Conservation (phyloP, 1,139 yeast species). For the Yamadazyma blattariae region DNA sequence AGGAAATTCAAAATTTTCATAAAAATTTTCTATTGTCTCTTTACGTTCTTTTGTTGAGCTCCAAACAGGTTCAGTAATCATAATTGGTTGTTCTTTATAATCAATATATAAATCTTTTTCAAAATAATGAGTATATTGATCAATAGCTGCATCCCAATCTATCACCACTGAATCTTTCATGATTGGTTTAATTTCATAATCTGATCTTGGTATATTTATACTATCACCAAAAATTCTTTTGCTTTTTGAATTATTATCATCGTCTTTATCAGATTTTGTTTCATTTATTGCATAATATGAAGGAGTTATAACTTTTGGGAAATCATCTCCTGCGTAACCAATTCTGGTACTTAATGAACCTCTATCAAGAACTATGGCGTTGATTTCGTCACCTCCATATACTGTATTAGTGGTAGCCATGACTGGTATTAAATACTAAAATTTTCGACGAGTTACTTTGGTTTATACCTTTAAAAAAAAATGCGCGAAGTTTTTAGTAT, state of each 20-base stretch:
- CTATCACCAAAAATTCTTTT: conserved; percentile 51
- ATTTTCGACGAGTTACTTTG: neutral
- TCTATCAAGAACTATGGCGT: conserved; percentile 88
- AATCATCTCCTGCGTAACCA: conserved; percentile 94
- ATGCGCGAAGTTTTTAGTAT: too few species aligned
- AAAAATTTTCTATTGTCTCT: conserved; percentile 69
- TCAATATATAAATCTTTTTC: conserved; percentile 46
- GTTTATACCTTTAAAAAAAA: too few species aligned
- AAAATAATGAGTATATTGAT: conserved; percentile 60
- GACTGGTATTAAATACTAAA: too few species aligned
- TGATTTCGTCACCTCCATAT: conserved; percentile 72
- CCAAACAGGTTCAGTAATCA: conserved; percentile 88
- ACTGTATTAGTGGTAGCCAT: conserved; percentile 19
- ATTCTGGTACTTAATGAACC: conserved; percentile 82
- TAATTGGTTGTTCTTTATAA: conserved; percentile 67
- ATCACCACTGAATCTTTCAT: conserved; percentile 56
- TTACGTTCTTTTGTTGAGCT: conserved; percentile 66
- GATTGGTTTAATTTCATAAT: conserved; percentile 55
- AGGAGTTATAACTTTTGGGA: conserved; percentile 75
- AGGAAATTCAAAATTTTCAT: conserved; percentile 74
- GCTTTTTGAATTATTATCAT: too few species aligned
- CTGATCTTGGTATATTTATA: conserved; percentile 52
- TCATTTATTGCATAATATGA: conserved; percentile 44
- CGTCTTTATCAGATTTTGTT: conserved; percentile 11
- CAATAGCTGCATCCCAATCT: conserved; percentile 77